phyloP scores from a whole-genome alignment of 495 filamentous ascomycete species.

The Parmelia sp. region DNA sequence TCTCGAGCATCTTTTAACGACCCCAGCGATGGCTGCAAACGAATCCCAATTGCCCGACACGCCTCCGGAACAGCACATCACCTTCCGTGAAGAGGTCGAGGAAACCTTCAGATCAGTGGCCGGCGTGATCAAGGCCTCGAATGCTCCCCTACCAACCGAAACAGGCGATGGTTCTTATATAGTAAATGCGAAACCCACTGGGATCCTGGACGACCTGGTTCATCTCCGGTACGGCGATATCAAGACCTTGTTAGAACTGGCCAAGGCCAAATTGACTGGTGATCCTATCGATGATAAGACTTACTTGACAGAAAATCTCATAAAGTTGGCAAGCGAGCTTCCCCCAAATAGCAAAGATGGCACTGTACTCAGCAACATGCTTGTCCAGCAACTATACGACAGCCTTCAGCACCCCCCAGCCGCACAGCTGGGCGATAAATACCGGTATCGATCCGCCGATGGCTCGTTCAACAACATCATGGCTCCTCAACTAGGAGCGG shows the following conservation, averaged over 20 bases:
- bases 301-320: slow-evolving; percentile 52
- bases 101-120: slow-evolving; percentile 45
- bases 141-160: slow-evolving; percentile 56
- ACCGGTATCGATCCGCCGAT: slow-evolving; percentile 61
- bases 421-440: slow-evolving; percentile 56
- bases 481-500: slow-evolving; percentile 59
- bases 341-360: slow-evolving; percentile 49
- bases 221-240: slow-evolving; percentile 39
- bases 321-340: slow-evolving; percentile 45
- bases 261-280: slow-evolving; percentile 65
- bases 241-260: slow-evolving; percentile 41
- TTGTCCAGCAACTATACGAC: slow-evolving; percentile 63
- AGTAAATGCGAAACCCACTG: slow-evolving; percentile 30
- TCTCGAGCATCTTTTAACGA: background rate
- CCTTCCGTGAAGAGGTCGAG: slow-evolving; percentile 22
- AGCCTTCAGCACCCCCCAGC: slow-evolving; percentile 46
- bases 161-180: slow-evolving; percentile 56
- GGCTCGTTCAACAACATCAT: slow-evolving; percentile 60
- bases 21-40: background rate
- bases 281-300: slow-evolving; percentile 81
- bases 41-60: slow-evolving; percentile 11
- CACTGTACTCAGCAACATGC: slow-evolving; percentile 49
- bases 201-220: slow-evolving; percentile 34
- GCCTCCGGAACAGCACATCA: slow-evolving; percentile 15
- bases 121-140: slow-evolving; percentile 50